A percentile compares a stretch with the other conserved stretches of the same genome.
phyloP scores from a whole-genome alignment of 495 filamentous ascomycete genomes.

The Penicillium mononematosum region DNA sequence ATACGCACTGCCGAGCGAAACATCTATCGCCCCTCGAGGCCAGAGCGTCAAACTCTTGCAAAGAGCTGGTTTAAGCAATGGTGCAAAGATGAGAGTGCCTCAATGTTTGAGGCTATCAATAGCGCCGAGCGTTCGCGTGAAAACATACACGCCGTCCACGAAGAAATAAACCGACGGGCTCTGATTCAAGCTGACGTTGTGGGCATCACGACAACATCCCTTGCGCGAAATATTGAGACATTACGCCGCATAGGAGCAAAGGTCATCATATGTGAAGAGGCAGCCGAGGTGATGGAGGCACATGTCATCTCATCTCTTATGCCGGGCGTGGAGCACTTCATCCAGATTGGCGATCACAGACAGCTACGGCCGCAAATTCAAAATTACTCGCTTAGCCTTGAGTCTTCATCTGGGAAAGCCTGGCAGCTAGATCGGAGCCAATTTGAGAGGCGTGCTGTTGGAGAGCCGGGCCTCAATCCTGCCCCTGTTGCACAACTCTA shows the following conservation, averaged over 20 bases:
- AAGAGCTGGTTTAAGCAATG: too few species aligned
- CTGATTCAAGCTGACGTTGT: slow-evolving; percentile 28
- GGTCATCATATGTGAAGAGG: slow-evolving; percentile 65
- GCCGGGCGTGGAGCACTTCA: slow-evolving; percentile 62
- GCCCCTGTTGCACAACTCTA: slow-evolving; percentile 53
- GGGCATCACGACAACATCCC: slow-evolving; percentile 36
- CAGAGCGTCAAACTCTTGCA: too few species aligned
- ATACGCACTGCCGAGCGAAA: too few species aligned
- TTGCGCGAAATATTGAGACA: slow-evolving; percentile 27
- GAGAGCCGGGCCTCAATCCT: slow-evolving; percentile 15
- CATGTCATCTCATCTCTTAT: slow-evolving; percentile 62
- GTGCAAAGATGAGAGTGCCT: too few species aligned
- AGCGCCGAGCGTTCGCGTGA: not conserved
- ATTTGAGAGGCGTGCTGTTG: slow-evolving; percentile 15
- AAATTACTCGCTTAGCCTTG: slow-evolving; percentile 51
- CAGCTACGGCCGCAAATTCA: slow-evolving; percentile 62
- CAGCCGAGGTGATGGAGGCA: slow-evolving; percentile 67
- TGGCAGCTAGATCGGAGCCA: slow-evolving; percentile 13
- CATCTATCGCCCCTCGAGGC: too few species aligned
- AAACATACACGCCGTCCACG: slow-evolving; percentile 10
- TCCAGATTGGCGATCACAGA: slow-evolving; percentile 68
- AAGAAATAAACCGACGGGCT: slow-evolving; percentile 13
- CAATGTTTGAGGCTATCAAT: too few species aligned
- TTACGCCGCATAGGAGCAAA: slow-evolving; percentile 44
- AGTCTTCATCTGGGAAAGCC: slow-evolving; percentile 3